phyloP scores from a whole-genome alignment of 768 basidiomycete genomes.

The Tulasnella sp. region DNA sequence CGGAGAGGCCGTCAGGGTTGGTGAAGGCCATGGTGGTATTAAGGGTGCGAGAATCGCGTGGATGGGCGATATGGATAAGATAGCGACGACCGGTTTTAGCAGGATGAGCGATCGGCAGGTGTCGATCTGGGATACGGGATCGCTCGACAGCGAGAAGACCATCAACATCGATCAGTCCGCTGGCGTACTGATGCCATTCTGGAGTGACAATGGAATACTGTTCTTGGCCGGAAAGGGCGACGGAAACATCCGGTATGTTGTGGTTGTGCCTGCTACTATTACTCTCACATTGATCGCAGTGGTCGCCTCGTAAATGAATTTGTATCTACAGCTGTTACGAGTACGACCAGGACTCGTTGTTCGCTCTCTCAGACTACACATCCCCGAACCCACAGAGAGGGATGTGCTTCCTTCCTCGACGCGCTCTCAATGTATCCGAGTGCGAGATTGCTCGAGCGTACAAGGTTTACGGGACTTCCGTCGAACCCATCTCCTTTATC shows the following conservation, averaged over 20 bases:
- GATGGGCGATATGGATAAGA: slow-evolving; percentile 80
- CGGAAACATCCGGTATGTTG: slow-evolving; percentile 68
- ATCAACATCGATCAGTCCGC: slow-evolving; percentile 76
- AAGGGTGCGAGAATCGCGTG: slow-evolving; percentile 83
- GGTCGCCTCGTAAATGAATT: too few species aligned
- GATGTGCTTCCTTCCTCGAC: slow-evolving; percentile 91
- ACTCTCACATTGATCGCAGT: too few species aligned
- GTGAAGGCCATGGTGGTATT: slow-evolving; percentile 86
- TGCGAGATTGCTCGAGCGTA: slow-evolving; percentile 94
- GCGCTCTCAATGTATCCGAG: slow-evolving; percentile 75
- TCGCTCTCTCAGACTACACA: slow-evolving; percentile 72
- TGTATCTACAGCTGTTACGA: slow-evolving; percentile 82
- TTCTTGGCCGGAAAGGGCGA: slow-evolving; percentile 67
- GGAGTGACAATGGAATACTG: slow-evolving; percentile 84
- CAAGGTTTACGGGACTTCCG: slow-evolving; percentile 59
- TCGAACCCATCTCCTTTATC: slow-evolving; percentile 92
- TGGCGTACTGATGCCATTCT: slow-evolving; percentile 96
- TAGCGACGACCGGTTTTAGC: slow-evolving; percentile 94
- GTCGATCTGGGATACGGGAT: slow-evolving; percentile 77
- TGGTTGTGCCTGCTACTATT: neutral
- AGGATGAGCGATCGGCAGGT: slow-evolving; percentile 93
- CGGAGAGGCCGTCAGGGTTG: slow-evolving; percentile 64
- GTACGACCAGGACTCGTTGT: slow-evolving; percentile 75
- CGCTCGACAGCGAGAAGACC: slow-evolving; percentile 65
- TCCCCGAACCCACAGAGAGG: slow-evolving; percentile 89